Evolutionary conservation across 169 alveolate genomes (phyloP), one percentile per base, ranked within the genome.

Genomic region (Plasmodium gonderi): DNA sequence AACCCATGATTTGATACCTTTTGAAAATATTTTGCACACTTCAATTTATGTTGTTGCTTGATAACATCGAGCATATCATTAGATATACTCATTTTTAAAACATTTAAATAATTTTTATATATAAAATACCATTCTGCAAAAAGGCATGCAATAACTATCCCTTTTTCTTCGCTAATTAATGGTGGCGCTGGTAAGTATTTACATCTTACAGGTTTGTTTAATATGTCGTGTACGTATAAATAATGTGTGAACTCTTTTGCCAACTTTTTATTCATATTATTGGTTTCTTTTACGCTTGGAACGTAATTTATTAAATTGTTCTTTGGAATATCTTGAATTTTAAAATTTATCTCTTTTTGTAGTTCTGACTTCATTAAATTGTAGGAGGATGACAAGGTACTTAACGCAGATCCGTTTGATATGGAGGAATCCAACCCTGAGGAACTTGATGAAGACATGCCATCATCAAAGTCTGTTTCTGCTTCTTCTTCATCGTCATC

Each of bases 51-150:
- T 38, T 87, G 93, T 20, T 87, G 89, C 47, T 74, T 87, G 29
- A 87, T 31, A 44, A 51, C 45, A 11, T 75, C 89, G 5, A 51
- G 79, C 80, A 75, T 87, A 65, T 23, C 67, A 47, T 42, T 74
- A 12, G 89, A 76, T 75, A 76, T 60, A 17, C 78, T 75, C 45
- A 75, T 47, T 68, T 75, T 87, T 44, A 42, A 75, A 75, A 87
- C 44, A 23, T 87, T 87, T 75, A 75, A 74, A 64, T 87, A 87
- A 75, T 87, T 87, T 65, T 87, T 87, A 87, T 87, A 87, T 33
- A 87, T 75, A 74, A 75, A 29, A 78, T 75, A 75, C 93, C 93
- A 87, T 26, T 87, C 93, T 9, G 93, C 93, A 75, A 87, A 87
- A 38, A 87, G 49, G 23, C 69, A 87, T 0, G 93, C 93, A 54